Evolutionary conservation across 495 filamentous ascomycete species (phyloP), one percentile per base, ranked within the genome.

Genomic region (Hypomontagnella submonticulosa): DNA sequence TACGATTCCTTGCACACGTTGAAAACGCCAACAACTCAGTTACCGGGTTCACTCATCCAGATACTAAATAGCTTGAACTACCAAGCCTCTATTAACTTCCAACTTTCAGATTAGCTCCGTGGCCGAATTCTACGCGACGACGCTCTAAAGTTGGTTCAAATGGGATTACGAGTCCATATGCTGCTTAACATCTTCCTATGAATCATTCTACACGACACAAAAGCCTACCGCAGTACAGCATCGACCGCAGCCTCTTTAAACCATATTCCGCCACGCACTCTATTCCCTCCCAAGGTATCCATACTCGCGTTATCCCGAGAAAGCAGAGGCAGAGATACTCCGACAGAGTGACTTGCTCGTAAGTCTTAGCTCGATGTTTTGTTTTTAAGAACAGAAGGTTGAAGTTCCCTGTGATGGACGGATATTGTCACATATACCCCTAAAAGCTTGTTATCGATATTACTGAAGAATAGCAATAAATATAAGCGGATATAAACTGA

Each of bases 391-490:
- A 51, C 33, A 1, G 9, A 9, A 49, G 49, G 38, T 34, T 42
- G 51, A 43, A 10, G 8, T 27, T 27, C 15, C n/a, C 4, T 20
- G 5, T 6, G 33, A 37, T 37, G 48, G 32, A 23, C 23, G 13
- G 42, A 11, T 15, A 55, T 55, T n/a, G 19, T 38, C 51, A 34
- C 13, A 32, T 34, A 12, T 20, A 51, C 10, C 38, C 40, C 40
- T 34, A 12, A 16, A 20, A 8, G 9, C 10, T 36, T 34, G 8
- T 27, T n/a, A 4, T 19, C 44, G 27, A 13, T 15, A 44, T 4
- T 33, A 55, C 33, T 2, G 32, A 27, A 46, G 30, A 46, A 32
- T 36, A 57, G 12, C 8, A 53, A 5, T 41, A 18, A 53, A 53
- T 53, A 42, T 15, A 18, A 54, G 11, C 41, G 7, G 20, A 42